phyloP scores from a whole-genome alignment of 768 basidiomycete genomes.

The Boletus tomentosulus region DNA sequence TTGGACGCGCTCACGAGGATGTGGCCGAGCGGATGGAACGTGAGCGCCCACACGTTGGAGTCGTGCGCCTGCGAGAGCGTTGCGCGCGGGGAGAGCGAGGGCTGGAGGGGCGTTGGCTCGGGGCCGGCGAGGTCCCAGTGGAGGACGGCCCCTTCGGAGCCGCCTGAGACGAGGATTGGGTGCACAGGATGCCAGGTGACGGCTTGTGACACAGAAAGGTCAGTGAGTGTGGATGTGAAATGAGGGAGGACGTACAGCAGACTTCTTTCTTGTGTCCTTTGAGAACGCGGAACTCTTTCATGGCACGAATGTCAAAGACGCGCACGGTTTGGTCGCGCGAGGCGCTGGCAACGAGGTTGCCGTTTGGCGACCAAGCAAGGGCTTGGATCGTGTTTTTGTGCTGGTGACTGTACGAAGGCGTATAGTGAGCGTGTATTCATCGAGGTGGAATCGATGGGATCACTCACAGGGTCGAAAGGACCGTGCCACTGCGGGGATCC shows the following conservation, averaged over 20 bases:
- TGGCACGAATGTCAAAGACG: constrained; percentile 96
- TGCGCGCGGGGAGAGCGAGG: constrained; percentile 60
- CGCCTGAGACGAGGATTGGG: constrained; percentile 88
- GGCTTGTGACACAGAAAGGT: constrained; percentile 41
- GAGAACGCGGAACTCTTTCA: constrained; percentile 90
- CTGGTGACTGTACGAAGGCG: constrained; percentile 58
- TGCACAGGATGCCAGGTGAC: constrained; percentile 96
- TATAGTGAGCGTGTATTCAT: background rate
- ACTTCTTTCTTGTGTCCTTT: constrained; percentile 99
- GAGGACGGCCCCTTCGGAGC: constrained; percentile 88
- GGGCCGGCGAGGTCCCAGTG: constrained; percentile 90
- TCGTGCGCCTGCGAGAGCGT: constrained; percentile 96
- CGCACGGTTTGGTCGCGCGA: constrained; percentile 93
- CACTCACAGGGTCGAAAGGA: constrained; percentile 83
- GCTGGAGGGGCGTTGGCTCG: constrained; percentile 35
- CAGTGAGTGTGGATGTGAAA: background rate
- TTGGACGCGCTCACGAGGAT: constrained; percentile 92
- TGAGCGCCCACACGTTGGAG: constrained; percentile 93
- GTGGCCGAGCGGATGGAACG: constrained; percentile 95
- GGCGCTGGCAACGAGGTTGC: constrained; percentile 90
- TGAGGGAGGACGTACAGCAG: constrained; percentile 62
- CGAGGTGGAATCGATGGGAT: background rate
- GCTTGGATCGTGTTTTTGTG: constrained; percentile 98
- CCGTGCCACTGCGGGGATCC: constrained; percentile 93
- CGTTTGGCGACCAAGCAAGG: constrained; percentile 89